Base-by-base conservation (phyloP, 495 filamentous ascomycete species). In the Saxophila tyrrhenica region DNA sequence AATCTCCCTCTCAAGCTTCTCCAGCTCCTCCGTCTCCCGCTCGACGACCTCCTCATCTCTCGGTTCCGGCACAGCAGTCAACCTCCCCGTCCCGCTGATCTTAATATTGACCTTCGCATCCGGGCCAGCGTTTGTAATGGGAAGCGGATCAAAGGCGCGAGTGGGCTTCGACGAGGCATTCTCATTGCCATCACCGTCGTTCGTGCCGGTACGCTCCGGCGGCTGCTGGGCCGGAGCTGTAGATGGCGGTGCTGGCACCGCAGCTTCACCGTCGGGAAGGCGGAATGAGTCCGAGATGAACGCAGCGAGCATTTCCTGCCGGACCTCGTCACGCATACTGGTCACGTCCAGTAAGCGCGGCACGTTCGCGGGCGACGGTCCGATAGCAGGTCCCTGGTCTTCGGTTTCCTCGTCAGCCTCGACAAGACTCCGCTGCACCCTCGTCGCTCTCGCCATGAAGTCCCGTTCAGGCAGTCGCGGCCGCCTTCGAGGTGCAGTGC, bases 71-170 rank as follows among this genome's bases (percentile, higher is more conserved):
- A 62, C 47, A 10, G 49, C 55, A 35, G 29, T 35, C 29, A 35
- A 35, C 15, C 39, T 54, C 2, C 51, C 55, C 20, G 53, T 62
- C 15, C 48, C 58, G 20, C 44, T 54, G 3, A 48, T 43, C 25
- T 20, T 51, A 42, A 62, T 62, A 25, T 62, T 62, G 50, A 54
- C 47, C 48, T 58, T 62, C 10, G 59, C 59, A 47, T 62, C 55
- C 10, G 59, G 59, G 2, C 59, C 59, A 17, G 59, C 59, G 35
- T 62, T 62, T 9, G 59, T 62, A 50, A 62, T 62, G 11, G 59
- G 59, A 5, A 62, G n/a, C 15, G 51, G 51, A 7, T 53, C 51
- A 44, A n/a, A 44, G 41, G 16, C 19, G n/a, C 29, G 29, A 5
- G 13, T 7, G 5, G 29, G 7, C 13, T 35, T 35, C 29, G 29